Evolutionary conservation across 495 filamentous ascomycete species (phyloP), one percentile per base, ranked within the genome.

Genomic region (Penicillium paradoxum): DNA sequence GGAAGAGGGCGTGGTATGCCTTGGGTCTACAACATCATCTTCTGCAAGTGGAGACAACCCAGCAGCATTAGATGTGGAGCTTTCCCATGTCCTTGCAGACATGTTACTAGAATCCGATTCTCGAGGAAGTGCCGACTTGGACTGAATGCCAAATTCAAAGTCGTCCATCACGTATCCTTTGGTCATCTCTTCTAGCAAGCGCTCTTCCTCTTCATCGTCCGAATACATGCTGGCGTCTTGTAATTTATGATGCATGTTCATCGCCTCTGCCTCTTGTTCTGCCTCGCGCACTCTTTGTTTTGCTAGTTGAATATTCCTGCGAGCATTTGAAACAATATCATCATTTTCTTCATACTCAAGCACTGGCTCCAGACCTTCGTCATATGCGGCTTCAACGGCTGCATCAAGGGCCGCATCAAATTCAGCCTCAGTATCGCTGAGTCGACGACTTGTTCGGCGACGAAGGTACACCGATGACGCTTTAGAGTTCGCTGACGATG

Each of bases 331-430:
- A 40, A 85, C 73, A 13, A 80, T 51, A 54, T 70, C 69, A 60
- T 73, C 57, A 53, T 41, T 58, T 50, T 72, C 70, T 29, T 62
- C 57, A 30, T 67, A 73, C 45, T 70, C 72, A 24, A 62, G 40
- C 60, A 80, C 86, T 6, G 88, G 87, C 60, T 96, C 91, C 59
- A 88, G 87, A 6, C 89, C 90, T 57, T 97, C 90, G 66, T 96
- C 88, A 65, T 97, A 97, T 18, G 93, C 93, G 34, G 92, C 91
- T 66, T 97, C 93, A 9, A 97, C 89, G 11, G 95, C 95, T 3
- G 90, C 93, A 74, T 98, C 93, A 29, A 97, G 73, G 25, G 95
- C 95, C 29, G 91, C 90, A 71, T 96, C 90, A 63, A 97, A 97
- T 60, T 95, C 92, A 17, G 92, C 89, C 60, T 95, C 90, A 0